A percentile compares a stretch with the other conserved stretches of the same genome.
Conservation (phyloP, 768 basidiomycete species). For the Butyriboletus loyo region DNA sequence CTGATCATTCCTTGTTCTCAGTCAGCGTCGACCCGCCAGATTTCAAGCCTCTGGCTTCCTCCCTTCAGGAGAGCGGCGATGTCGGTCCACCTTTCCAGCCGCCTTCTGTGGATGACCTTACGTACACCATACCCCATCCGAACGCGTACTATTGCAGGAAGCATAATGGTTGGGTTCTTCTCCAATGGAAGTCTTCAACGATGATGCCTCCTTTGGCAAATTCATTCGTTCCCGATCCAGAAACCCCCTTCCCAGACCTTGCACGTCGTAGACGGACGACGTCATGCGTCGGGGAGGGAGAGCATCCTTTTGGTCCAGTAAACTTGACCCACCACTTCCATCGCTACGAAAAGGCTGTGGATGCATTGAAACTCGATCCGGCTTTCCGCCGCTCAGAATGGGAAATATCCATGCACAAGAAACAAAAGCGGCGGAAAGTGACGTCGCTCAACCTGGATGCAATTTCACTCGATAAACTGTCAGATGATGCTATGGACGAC, state of each 20-base stretch:
- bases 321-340: conserved; percentile 85
- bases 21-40: conserved; percentile 45
- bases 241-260: conserved; percentile 54
- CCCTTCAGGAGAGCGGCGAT: conserved; percentile 19
- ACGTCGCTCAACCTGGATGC: conserved; percentile 37
- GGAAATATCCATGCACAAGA: conserved; percentile 49
- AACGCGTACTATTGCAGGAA: conserved; percentile 80
- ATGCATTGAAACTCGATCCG: conserved; percentile 63
- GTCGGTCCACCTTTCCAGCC: conserved; percentile 19
- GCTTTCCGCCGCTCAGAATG: conserved; percentile 59
- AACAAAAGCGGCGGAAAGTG: conserved; percentile 54
- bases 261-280: conserved; percentile 43
- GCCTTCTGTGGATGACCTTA: conserved; percentile 62
- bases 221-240: conserved; percentile 43
- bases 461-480: conserved; percentile 19
- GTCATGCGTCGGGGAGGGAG: conserved; percentile 53
- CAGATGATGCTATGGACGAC: conserved; percentile 34
- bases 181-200: conserved; percentile 64
- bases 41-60: conserved; percentile 22
- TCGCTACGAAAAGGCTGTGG: conserved; percentile 65
- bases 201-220: conserved; percentile 58
- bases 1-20: conserved; percentile 68
- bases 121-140: conserved; percentile 73
- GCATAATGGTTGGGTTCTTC: conserved; percentile 80
- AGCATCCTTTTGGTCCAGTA: conserved; percentile 41